These are phyloP conservation scores for Rhizoclosmatium globosum DNA, from an alignment of 192 early-diverging fungal species.

Conservation along the genomic window DNA sequence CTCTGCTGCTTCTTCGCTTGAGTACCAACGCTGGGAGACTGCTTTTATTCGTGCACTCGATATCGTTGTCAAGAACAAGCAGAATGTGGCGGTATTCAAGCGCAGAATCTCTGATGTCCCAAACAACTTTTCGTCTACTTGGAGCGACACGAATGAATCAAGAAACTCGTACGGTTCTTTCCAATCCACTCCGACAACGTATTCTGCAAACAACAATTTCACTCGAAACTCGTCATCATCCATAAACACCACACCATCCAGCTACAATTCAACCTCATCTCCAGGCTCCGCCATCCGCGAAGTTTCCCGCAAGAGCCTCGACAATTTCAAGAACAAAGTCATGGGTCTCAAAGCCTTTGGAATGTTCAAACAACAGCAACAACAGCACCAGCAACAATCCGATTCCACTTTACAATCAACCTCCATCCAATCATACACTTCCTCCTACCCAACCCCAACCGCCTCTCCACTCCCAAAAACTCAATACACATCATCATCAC, in stretches of 20 bases:
- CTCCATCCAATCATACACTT: too few relatives aligned
- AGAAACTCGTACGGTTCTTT: background rate
- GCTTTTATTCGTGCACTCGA: slow-evolving; percentile 13
- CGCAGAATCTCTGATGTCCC: background rate
- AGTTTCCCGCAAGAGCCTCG: background rate
- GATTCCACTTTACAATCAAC: too few relatives aligned
- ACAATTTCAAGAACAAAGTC: slow-evolving; percentile 11
- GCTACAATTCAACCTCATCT: background rate
- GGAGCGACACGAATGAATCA: background rate
- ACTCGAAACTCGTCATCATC: background rate
- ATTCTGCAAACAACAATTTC: background rate
- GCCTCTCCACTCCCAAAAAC: too few relatives aligned
- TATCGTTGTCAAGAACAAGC: background rate
- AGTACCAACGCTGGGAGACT: slow-evolving; percentile 37
- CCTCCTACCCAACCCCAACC: too few relatives aligned
- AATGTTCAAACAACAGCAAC: background rate
- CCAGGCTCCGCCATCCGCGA: background rate
- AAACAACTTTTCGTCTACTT: background rate
- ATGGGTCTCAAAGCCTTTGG: slow-evolving; percentile 4
- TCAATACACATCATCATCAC: too few relatives aligned
- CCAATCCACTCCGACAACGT: too few relatives aligned
- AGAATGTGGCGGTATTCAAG: background rate
- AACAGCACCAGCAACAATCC: background rate
- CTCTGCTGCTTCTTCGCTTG: slow-evolving; percentile 13
- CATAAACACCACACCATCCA: background rate